These are phyloP conservation scores for Rhodosporidiobolus sp. DNA, from an alignment of 768 basidiomycete species.

Conservation along the genomic window DNA sequence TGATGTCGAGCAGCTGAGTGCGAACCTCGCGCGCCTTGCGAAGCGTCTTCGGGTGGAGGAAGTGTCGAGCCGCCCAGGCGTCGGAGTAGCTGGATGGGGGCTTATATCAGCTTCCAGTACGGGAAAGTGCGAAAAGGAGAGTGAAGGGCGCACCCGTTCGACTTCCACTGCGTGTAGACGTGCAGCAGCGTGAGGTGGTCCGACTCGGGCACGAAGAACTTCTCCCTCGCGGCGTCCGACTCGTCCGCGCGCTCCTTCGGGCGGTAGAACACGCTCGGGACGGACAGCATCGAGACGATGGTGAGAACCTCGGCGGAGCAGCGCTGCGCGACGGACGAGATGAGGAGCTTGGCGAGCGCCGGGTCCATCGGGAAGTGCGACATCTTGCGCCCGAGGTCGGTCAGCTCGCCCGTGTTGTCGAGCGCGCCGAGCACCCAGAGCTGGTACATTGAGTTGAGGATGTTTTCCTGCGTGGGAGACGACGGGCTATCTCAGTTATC, in stretches of 20 bases:
- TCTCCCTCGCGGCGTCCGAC: conserved; percentile 93
- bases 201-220: conserved; percentile 97
- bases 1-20: conserved; percentile 93
- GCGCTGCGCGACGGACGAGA: conserved; percentile 85
- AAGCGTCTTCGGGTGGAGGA: conserved; percentile 91
- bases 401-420: conserved; percentile 96
- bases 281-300: conserved; percentile 97
- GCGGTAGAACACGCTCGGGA: conserved; percentile 94
- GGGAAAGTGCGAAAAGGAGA: background rate
- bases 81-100: conserved; percentile 67
- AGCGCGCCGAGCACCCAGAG: conserved; percentile 97
- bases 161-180: conserved; percentile 98
- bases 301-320: conserved; percentile 96
- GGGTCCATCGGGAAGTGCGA: conserved; percentile 99
- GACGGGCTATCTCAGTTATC: background rate
- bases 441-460: conserved; percentile 98
- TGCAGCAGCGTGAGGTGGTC: conserved; percentile 93
- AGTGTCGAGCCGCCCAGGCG: conserved; percentile 91
- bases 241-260: conserved; percentile 98
- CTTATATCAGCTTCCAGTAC: background rate
- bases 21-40: conserved; percentile 94
- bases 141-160: conserved; percentile 69
- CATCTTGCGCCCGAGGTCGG: conserved; percentile 89
- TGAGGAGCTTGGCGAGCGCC: conserved; percentile 96
- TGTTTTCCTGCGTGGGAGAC: conserved; percentile 67